Conservation (phyloP, 2,329 filamentous ascomycete species). For the Fusarium bactridioides region DNA sequence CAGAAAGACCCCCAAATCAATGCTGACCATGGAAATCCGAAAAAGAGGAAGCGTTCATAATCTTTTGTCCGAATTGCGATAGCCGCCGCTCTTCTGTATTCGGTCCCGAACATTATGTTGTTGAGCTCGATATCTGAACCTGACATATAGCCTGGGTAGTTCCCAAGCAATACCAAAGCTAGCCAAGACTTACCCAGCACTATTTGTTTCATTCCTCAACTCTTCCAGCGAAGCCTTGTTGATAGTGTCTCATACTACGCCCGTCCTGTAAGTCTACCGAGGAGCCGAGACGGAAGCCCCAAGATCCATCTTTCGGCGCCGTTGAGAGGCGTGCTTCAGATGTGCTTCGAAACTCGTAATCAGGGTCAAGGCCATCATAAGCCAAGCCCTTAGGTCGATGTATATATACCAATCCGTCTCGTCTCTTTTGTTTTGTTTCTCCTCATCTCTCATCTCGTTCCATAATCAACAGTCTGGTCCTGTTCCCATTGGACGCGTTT, state of each 20-base stretch:
- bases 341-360: constrained; percentile 31
- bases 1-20: background rate
- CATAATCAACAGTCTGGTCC: constrained; percentile 36
- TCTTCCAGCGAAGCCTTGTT: constrained; percentile 15
- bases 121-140: background rate
- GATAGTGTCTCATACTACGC: constrained; percentile 28
- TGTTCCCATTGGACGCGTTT: constrained; percentile 34
- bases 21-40: background rate
- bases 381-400: background rate
- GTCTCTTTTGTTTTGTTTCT: constrained; percentile 34
- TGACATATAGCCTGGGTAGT: constrained; percentile 18
- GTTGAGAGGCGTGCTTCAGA: constrained; percentile 37
- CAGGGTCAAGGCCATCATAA: background rate
- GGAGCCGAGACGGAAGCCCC: constrained; percentile 35
- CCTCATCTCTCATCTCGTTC: constrained; percentile 31
- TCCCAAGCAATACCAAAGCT: constrained; percentile 9
- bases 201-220: constrained; percentile 22
- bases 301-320: constrained; percentile 27
- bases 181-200: constrained; percentile 21
- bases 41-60: background rate
- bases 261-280: constrained; percentile 12
- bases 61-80: background rate
- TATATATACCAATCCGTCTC: constrained; percentile 47
- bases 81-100: background rate
- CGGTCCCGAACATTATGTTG: background rate